Conservation (phyloP, 2,329 filamentous ascomycete genomes). For the Metarhizium guizhouense region DNA sequence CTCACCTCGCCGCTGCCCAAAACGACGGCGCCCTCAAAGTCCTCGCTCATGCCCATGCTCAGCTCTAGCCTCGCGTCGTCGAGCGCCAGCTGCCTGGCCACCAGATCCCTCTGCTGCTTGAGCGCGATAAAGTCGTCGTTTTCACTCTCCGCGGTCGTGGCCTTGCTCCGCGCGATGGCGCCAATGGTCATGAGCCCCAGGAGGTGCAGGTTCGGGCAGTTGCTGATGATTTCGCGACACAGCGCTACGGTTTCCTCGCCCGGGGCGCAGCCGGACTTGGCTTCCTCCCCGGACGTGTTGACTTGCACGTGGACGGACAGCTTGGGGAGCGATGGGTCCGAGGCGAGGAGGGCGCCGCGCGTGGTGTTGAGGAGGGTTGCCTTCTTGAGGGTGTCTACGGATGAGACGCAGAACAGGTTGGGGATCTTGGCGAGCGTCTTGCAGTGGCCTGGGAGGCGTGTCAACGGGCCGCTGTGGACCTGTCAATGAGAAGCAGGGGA, state of each 20-base stretch:
- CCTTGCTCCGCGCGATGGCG: conserved; percentile 77
- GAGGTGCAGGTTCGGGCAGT: conserved; percentile 65
- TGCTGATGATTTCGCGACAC: conserved; percentile 59
- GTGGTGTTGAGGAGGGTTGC: conserved; percentile 72
- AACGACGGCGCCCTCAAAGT: conserved; percentile 81
- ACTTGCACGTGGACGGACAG: conserved; percentile 83
- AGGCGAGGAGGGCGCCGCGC: conserved; percentile 48
- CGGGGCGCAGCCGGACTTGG: conserved; percentile 75
- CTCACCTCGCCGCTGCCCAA: conserved; percentile 85
- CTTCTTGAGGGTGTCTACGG: conserved; percentile 82
- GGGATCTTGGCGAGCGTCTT: conserved; percentile 76
- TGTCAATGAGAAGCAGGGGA: neutral
- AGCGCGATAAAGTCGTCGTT: conserved; percentile 82
- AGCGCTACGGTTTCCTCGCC: conserved; percentile 51
- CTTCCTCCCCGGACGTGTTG: conserved; percentile 83
- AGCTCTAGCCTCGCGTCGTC: conserved; percentile 60
- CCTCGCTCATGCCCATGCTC: conserved; percentile 98
- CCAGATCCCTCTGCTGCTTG: conserved; percentile 58
- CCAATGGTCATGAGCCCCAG: conserved; percentile 95
- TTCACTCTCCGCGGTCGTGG: conserved; percentile 63
- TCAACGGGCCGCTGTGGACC: neutral
- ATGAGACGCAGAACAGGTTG: conserved; percentile 87
- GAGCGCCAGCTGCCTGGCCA: conserved; percentile 43
- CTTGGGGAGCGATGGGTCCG: conserved; percentile 28
- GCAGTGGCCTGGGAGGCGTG: conserved; percentile 63